Percentiles rank a stretch among this genome's conserved stretches.
Evolutionary conservation across 768 basidiomycete species (phyloP).

Genomic region (Amanita inopinata): DNA sequence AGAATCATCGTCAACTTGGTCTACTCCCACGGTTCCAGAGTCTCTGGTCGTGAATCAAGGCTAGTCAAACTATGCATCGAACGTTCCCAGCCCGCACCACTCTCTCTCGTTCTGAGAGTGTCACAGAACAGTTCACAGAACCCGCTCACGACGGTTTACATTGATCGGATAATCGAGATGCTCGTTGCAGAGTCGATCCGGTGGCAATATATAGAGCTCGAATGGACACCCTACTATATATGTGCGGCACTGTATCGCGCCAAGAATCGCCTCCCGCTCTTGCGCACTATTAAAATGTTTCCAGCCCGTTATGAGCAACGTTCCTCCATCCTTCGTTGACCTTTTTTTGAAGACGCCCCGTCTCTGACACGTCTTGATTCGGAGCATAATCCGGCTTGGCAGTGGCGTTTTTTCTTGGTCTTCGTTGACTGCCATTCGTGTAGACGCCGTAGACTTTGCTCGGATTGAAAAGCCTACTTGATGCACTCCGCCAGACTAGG

Average conservation of each 20-base stretch:
- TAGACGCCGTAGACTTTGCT: too few species aligned
- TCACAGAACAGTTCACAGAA: too few species aligned
- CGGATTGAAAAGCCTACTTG: too few species aligned
- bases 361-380: too few species aligned
- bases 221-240: background rate
- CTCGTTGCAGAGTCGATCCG: conserved; percentile 1
- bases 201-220: background rate
- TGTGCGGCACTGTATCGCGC: conserved; percentile 2
- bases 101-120: conserved; percentile 4
- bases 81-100: background rate
- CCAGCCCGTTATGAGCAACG: too few species aligned
- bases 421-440: too few species aligned
- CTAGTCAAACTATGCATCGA: background rate
- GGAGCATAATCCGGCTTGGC: too few species aligned
- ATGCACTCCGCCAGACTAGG: too few species aligned
- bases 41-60: background rate
- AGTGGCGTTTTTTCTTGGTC: too few species aligned
- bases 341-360: too few species aligned
- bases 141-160: background rate
- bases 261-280: background rate
- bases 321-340: too few species aligned
- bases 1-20: conserved; percentile 2
- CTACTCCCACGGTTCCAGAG: background rate
- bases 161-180: background rate
- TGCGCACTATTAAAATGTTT: too few species aligned